Conservation (phyloP, 2,329 filamentous ascomycete species). For the Aspergillus neoniger region DNA sequence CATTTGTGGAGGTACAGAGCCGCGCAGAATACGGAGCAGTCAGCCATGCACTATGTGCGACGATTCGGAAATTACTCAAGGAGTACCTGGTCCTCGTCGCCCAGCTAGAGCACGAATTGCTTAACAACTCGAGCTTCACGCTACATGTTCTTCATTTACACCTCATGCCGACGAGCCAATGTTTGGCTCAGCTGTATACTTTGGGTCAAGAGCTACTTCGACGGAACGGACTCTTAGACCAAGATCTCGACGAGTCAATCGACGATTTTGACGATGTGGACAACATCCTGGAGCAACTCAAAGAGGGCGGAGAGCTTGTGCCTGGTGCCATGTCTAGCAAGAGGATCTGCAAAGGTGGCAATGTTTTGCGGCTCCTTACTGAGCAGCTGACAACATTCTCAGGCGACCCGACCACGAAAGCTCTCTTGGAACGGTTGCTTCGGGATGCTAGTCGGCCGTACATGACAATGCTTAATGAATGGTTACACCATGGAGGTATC, state of each 20-base stretch:
- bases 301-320: conserved; percentile 80
- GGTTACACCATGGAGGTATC: conserved; percentile 94
- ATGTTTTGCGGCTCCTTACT: conserved; percentile 85
- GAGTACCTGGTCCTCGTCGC: conserved; percentile 92
- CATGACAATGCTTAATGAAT: conserved; percentile 98
- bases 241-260: conserved; percentile 67
- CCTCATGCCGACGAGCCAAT: conserved; percentile 84
- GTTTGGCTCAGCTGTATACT: conserved; percentile 86
- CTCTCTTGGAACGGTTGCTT: conserved; percentile 76
- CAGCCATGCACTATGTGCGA: conserved; percentile 94
- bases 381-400: conserved; percentile 85
- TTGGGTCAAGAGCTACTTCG: conserved; percentile 85
- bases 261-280: conserved; percentile 84
- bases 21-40: conserved; percentile 90
- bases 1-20: conserved; percentile 93
- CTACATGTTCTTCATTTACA: conserved; percentile 91
- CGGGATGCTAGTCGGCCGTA: conserved; percentile 90
- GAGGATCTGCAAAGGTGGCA: conserved; percentile 95
- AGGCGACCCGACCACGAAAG: conserved; percentile 84
- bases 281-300: conserved; percentile 85
- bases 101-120: conserved; percentile 88
- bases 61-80: conserved; percentile 84
- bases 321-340: conserved; percentile 79
- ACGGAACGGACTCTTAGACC: conserved; percentile 80
- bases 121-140: conserved; percentile 86